A percentile compares a stretch with the other conserved stretches of the same genome.
phyloP scores from a whole-genome alignment of 208 protist species.

The Acanthamoeba quina region DNA sequence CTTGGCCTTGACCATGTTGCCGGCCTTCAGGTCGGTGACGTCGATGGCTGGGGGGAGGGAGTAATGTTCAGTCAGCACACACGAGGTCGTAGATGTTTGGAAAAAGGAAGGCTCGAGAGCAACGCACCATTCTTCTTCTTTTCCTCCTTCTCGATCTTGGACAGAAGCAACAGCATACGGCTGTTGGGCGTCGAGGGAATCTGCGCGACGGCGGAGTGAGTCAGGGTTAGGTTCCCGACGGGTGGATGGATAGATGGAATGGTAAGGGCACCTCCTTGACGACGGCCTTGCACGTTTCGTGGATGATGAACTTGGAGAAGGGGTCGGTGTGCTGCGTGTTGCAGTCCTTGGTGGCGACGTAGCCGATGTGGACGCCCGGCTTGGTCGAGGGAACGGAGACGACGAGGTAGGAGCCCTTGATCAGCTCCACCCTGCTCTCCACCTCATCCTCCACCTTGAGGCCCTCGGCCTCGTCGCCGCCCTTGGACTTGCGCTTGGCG shows the following conservation, averaged over 20 bases:
- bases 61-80: background rate
- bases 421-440: slow-evolving; percentile 68
- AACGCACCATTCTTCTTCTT: background rate
- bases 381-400: slow-evolving; percentile 12
- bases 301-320: slow-evolving; percentile 51
- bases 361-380: slow-evolving; percentile 40
- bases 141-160: slow-evolving; percentile 30
- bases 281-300: slow-evolving; percentile 58
- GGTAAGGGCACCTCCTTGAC: slow-evolving; percentile 41
- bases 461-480: background rate
- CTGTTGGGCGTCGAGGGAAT: background rate
- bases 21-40: slow-evolving; percentile 53
- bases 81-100: background rate
- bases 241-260: background rate
- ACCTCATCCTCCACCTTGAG: slow-evolving; percentile 11
- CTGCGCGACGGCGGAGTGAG: background rate
- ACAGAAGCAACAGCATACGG: background rate
- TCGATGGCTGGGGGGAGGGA: no score
- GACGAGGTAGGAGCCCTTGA: slow-evolving; percentile 71
- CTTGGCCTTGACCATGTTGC: slow-evolving; percentile 65
- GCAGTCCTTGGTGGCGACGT: slow-evolving; percentile 64
- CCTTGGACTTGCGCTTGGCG: slow-evolving; percentile 48
- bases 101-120: background rate
- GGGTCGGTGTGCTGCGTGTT: slow-evolving; percentile 67
- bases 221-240: background rate